Base-by-base conservation (phyloP, 2,329 filamentous ascomycete species). In the Ophiostoma ulmi region DNA sequence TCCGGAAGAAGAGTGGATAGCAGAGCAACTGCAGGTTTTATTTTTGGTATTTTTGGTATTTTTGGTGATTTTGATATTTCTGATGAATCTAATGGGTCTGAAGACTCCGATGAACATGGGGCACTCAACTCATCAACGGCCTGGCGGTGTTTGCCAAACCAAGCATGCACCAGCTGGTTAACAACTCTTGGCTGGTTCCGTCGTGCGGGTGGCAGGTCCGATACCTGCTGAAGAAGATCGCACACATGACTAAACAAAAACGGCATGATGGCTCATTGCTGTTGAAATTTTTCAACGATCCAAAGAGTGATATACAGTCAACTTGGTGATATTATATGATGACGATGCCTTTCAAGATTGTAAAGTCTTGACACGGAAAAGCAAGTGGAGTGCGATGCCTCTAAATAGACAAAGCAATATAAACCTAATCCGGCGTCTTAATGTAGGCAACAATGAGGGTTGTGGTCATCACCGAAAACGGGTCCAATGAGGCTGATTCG, bases 1-100 rank as follows among this genome's bases (percentile, higher is more conserved):
- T 93, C 89, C 0, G 93, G 92, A 0, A 96, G 85, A 0, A 97
- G 79, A 2, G 90, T 89, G 1, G 91, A 94, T 0, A 97, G 81
- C 1, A 97, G 80, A 2, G 91, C 90, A 1, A 66, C 86, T 81
- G 1, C 84, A 81, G 75, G 89, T n/a, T 41, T 65, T 20, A 7
- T 2, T 20, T 48, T 48, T 48, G 44, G 81, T 1, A 86, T 87
- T 20, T 48, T 48, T 48, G 44, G 44, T 20, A 39, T 10, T 39
- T 10, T 39, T 39, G 17, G 5, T 7, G 5, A 17, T n/a, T 48
- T 48, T 6, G 31, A 31, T 31, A 31, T 31, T 31, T 31, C 31
- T 31, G 31, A 31, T 31, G 31, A 4, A 31, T 31, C 31, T 31
- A 3, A 31, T 31, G 44, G 5, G 6, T 48, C 44, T 20, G 17